Base-by-base conservation (phyloP, 805 yeast genomes). In the Hanseniaspora guilliermondii region DNA sequence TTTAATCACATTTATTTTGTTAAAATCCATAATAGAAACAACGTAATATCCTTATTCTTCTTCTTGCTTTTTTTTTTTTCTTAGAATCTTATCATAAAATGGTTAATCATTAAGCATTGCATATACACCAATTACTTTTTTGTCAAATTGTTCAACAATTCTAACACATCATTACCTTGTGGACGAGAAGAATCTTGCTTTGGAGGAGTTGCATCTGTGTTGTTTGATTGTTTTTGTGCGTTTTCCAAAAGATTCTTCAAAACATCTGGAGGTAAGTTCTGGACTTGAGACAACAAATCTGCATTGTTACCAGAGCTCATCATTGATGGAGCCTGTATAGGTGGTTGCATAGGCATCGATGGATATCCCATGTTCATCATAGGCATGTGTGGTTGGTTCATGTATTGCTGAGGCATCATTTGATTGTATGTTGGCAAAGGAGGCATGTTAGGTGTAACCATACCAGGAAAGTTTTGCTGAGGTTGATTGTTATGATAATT, bases 251-350 rank as follows among this genome's bases (percentile, higher is more conserved):
- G 55, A 52, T 59, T 63, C 6, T 68, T 61, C 4, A 67, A 65
- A 21, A 66, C 67, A 49, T 63, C 63, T 44, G 70, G 69, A 14
- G 71, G 70, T 22, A 67, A 52, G 47, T 63, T 66, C 57, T 68
- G 70, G 27, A 67, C 60, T 5, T 69, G 68, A 37, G 66, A 56
- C 9, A 67, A 47, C 33, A 68, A 55, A 53, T 65, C 68, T 37
- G 62, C 64, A 57, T 68, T 70, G 40, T 64, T 61, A 6, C 24
- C 64, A 60, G 61, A 52, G 56, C 63, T 19, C 58, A 60, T n/a
- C 35, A 60, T 63, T 11, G 48, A 56, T 17, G 49, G 64, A 42
- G 55, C 61, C 41, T 53, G 61, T 53, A 44, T 44, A 17, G 61
- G 66, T 17, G 58, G 59, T 21, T 56, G 55, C 17, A 58, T 58